phyloP scores from a whole-genome alignment of 169 alveolate genomes.

The Nephromyces sp. region DNA sequence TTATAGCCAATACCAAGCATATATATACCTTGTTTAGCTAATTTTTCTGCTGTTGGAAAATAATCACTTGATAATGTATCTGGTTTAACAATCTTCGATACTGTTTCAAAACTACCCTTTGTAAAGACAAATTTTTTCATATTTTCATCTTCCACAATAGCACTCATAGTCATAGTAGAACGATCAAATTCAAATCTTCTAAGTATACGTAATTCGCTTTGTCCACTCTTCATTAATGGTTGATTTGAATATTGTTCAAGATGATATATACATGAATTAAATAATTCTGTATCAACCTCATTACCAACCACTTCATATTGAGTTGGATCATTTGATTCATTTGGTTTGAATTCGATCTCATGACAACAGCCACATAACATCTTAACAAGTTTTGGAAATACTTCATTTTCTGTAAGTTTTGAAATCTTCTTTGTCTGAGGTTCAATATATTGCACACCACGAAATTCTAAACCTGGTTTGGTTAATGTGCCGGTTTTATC shows the following conservation, averaged over 20 bases:
- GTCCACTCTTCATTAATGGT: not conserved
- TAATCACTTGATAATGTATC: too few species aligned
- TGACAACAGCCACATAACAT: not conserved
- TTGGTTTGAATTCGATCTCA: not conserved
- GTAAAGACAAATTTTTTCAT: not conserved
- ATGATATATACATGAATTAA: not conserved
- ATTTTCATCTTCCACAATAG: not conserved
- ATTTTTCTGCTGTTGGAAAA: not conserved
- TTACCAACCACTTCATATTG: not conserved
- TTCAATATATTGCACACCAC: slow-evolving; percentile 15
- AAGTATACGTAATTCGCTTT: not conserved
- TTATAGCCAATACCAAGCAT: not conserved
- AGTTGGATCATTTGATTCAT: not conserved
- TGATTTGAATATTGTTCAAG: too few species aligned
- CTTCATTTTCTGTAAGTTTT: too few species aligned
- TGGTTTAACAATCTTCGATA: not conserved
- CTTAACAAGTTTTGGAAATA: not conserved
- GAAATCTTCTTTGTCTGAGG: not conserved
- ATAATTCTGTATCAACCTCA: not conserved
- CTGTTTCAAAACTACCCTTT: slow-evolving; percentile 21
- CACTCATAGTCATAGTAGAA: not conserved
- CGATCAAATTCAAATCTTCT: slow-evolving; percentile 6
- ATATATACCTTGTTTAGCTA: not conserved
- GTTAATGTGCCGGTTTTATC: slow-evolving; percentile 41
- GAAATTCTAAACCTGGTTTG: slow-evolving; percentile 17